Base-by-base conservation (phyloP, 202 grass and related monocot genomes). In the Alloteropsis angusta region DNA sequence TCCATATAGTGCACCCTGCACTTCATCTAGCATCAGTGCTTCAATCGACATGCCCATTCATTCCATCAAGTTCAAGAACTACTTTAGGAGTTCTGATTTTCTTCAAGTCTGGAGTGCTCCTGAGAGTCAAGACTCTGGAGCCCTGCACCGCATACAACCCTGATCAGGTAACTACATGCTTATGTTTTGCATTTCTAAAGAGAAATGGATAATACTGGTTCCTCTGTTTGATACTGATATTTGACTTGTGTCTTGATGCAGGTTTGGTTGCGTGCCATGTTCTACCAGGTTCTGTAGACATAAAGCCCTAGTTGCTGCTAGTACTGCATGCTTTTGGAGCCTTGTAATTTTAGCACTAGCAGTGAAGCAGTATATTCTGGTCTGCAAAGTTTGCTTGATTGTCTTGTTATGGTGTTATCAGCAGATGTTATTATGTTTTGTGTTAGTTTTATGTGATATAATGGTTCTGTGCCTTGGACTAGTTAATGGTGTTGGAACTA, bases 141-240 rank as follows among this genome's bases (percentile, higher is more conserved):
- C 59, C 50, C 12, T 26, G 22, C 22, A 16, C 0, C 7, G 1
- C 52, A 60, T 36, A 25, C 43, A 81, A 53, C 59, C 43, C 12
- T 1, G n/a, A 26, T 25, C 46, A 81, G 84, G 84, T 86, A 81
- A 43, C 13, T 45, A 6, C 60, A 35, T 50, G 22, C 12, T 18
- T 60, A 41, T 39, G 10, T 37, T 72, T 34, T 46, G 11, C 12
- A 55, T 0, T 17, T 72, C 38, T 47, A n/a, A 6, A 1, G 0
- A 21, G 49, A 52, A 21, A 55, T 55, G 3, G n/a, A 55, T 2
- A 32, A 60, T 74, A 12, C 32, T 60, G 23, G 11, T 68, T 49
- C 1, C 3, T 13, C 45, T 16, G 4, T 0, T 7, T 36, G 14
- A 38, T 79, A 6, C 59, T 75, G 21, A 80, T 60, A 7, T 75